A percentile compares a stretch with the other conserved stretches of the same genome.
Evolutionary conservation across 2,329 filamentous ascomycete species (phyloP).

Genomic region (Aspergillus sp.): DNA sequence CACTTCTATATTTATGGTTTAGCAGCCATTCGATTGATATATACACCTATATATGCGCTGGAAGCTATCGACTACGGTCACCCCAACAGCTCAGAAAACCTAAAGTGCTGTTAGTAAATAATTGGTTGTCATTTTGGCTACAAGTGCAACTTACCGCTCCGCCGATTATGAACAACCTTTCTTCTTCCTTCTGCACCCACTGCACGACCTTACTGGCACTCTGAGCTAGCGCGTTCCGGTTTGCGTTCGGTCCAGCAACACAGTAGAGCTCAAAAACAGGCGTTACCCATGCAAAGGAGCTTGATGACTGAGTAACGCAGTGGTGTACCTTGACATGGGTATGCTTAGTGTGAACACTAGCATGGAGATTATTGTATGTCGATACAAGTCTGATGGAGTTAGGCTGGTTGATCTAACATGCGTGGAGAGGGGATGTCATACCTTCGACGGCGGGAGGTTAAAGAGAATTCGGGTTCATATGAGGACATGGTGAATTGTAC

Average conservation of each 20-base stretch:
- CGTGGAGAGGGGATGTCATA: constrained; percentile 30
- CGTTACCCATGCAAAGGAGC: constrained; percentile 86
- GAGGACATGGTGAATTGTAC: constrained; percentile 95
- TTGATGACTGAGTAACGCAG: constrained; percentile 69
- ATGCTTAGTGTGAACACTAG: constrained; percentile 79
- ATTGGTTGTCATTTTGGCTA: background rate
- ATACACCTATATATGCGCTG: too few species aligned
- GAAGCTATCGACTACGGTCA: background rate
- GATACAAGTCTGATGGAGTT: constrained; percentile 67
- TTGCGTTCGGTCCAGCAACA: constrained; percentile 73
- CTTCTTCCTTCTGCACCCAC: constrained; percentile 90
- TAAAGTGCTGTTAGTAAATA: background rate
- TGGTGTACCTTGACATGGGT: constrained; percentile 86
- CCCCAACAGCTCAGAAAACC: background rate
- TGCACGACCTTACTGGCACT: constrained; percentile 86
- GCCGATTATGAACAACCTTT: constrained; percentile 92
- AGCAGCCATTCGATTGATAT: background rate
- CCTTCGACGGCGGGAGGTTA: constrained; percentile 62
- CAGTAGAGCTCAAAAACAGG: constrained; percentile 93
- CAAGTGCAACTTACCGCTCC: constrained; percentile 67
- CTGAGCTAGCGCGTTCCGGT: constrained; percentile 68
- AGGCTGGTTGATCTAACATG: background rate
- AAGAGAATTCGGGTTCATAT: constrained; percentile 67
- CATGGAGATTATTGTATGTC: constrained; percentile 81
- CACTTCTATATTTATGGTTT: background rate